These are phyloP conservation scores for Trichocladium uniseriatum DNA, from an alignment of 495 filamentous ascomycete genomes.

Conservation along the genomic window DNA sequence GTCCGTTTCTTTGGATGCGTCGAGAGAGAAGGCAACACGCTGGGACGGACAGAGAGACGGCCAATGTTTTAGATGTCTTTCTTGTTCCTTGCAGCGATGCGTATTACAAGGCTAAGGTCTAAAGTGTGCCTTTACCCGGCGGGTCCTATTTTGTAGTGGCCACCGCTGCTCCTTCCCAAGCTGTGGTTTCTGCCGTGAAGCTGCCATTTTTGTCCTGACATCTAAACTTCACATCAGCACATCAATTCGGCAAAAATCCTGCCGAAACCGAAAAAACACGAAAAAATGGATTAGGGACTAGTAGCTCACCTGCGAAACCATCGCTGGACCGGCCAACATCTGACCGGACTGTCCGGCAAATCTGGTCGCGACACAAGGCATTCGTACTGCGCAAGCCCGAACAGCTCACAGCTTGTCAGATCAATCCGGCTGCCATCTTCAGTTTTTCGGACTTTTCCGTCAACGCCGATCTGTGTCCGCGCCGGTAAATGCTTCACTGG, in stretches of 20 bases:
- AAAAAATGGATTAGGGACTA: neutral
- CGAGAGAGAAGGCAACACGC: neutral
- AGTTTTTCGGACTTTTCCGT: slow-evolving; percentile 44
- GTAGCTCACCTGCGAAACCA: slow-evolving; percentile 66
- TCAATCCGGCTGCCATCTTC: slow-evolving; percentile 39
- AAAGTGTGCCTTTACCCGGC: neutral
- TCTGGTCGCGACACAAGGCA: slow-evolving; percentile 55
- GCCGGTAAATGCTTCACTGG: slow-evolving; percentile 42
- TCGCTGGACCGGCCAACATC: slow-evolving; percentile 66
- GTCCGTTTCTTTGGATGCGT: slow-evolving; percentile 2
- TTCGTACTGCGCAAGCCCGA: slow-evolving; percentile 74
- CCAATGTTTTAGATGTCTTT: neutral
- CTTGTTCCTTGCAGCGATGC: neutral
- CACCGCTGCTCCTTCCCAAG: slow-evolving; percentile 50
- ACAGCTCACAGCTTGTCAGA: slow-evolving; percentile 56
- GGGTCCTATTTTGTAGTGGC: neutral
- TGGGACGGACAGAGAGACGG: neutral
- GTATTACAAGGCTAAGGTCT: neutral
- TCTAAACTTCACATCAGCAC: slow-evolving; percentile 33
- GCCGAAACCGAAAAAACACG: neutral
- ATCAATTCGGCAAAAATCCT: neutral
- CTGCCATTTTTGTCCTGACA: slow-evolving; percentile 54
- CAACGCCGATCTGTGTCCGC: slow-evolving; percentile 38
- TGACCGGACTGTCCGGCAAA: slow-evolving; percentile 43
- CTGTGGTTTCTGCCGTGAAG: slow-evolving; percentile 74